Evolutionary conservation across 805 yeast genomes (phyloP).

Genomic region (Kodamaea fukazawae): DNA sequence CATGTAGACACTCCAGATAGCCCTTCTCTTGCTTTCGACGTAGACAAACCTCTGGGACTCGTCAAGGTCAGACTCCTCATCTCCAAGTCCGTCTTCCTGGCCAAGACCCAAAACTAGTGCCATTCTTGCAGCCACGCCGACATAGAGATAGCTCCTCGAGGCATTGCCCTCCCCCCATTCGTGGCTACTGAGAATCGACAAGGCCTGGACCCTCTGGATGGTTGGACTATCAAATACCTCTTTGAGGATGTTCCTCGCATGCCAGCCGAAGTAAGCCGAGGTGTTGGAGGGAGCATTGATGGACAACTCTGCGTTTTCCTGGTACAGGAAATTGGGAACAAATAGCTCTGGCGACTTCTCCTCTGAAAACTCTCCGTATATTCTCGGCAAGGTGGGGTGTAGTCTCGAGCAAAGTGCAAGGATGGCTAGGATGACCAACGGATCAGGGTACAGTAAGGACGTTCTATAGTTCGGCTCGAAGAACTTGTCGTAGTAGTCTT

Average conservation of each 20-base stretch:
- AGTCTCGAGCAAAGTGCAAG: conserved; percentile 35
- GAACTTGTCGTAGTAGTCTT: conserved; percentile 14
- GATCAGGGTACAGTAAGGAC: conserved; percentile 21
- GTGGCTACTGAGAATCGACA: conserved; percentile 35
- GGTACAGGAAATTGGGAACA: conserved; percentile 18
- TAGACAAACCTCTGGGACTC: conserved; percentile 19
- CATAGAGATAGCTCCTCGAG: conserved; percentile 34
- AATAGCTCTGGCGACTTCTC: conserved; percentile 23
- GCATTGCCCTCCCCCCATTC: conserved; percentile 42
- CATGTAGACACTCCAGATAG: conserved; percentile 42
- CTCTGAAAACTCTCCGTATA: conserved; percentile 33
- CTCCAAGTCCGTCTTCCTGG: conserved; percentile 14
- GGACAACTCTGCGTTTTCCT: conserved; percentile 1
- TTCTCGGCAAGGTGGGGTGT: conserved; percentile 27
- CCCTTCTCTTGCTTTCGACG: conserved; percentile 32
- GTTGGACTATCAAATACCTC: conserved; percentile 39
- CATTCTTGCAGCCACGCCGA: conserved; percentile 42
- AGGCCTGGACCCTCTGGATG: conserved; percentile 36
- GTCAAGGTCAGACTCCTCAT: conserved; percentile 8
- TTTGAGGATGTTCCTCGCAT: conserved; percentile 29
- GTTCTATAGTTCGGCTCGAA: conserved; percentile 13
- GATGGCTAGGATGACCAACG: conserved; percentile 32
- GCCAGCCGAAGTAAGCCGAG: conserved; percentile 39
- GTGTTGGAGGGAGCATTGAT: conserved; percentile 24
- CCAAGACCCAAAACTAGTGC: conserved; percentile 31